Conservation (phyloP, 257 asterid species). For the Coffea canephora region DNA sequence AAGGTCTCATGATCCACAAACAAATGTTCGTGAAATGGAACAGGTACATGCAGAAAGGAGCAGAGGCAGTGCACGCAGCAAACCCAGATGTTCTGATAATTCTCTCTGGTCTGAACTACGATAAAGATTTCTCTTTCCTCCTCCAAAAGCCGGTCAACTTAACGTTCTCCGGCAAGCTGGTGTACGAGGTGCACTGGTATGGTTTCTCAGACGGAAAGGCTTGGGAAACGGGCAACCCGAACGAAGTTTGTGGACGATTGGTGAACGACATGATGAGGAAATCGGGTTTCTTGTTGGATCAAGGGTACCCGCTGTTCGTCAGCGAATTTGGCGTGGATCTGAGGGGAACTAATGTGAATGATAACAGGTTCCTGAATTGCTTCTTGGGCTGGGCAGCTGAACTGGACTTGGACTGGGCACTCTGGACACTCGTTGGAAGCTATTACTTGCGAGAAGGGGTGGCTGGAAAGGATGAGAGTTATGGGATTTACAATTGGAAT, state of each 20-base stretch:
- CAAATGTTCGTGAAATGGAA: not conserved
- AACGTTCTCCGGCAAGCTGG: constrained; percentile 58
- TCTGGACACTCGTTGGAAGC: constrained; percentile 88
- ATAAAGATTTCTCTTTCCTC: constrained; percentile 69
- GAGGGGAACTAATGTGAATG: constrained; percentile 81
- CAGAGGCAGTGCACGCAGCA: constrained; percentile 3
- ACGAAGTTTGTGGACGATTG: constrained; percentile 74
- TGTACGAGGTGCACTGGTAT: constrained; percentile 84
- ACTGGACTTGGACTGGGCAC: constrained; percentile 79
- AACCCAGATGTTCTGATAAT: constrained; percentile 32
- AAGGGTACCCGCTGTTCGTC: constrained; percentile 86
- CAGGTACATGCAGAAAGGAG: constrained; percentile 11
- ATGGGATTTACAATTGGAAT: constrained; percentile 74
- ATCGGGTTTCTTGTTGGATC: constrained; percentile 61
- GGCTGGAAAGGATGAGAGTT: constrained; percentile 61
- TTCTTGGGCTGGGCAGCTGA: constrained; percentile 94
- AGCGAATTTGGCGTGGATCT: constrained; percentile 85
- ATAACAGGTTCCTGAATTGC: constrained; percentile 79
- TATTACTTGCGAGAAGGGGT: constrained; percentile 71
- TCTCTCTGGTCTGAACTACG: constrained; percentile 68
- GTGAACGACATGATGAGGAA: constrained; percentile 39
- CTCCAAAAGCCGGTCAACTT: constrained; percentile 39
- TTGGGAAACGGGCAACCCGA: constrained; percentile 66
- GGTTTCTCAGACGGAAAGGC: constrained; percentile 67
- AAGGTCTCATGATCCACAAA: not conserved